phyloP scores from a whole-genome alignment of 2,329 filamentous ascomycete genomes.

The Cercospora canescens region DNA sequence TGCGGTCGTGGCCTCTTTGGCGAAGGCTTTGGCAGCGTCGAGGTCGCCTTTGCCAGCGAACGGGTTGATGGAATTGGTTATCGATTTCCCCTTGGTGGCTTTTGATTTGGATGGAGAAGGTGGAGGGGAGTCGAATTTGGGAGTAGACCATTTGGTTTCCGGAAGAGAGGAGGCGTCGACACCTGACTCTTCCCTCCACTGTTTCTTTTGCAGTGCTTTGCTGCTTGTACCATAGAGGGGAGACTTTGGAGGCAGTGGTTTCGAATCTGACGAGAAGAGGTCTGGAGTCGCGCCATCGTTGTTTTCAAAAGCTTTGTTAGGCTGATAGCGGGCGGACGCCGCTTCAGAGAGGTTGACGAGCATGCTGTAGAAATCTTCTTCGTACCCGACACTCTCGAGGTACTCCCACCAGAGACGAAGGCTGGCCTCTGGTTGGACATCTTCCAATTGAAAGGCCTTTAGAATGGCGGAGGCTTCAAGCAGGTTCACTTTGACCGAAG shows the following conservation, averaged over 20 bases:
- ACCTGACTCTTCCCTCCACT: neutral
- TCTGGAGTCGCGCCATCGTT: neutral
- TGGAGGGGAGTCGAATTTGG: neutral
- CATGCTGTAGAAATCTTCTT: constrained; percentile 43
- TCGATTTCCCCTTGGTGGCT: neutral
- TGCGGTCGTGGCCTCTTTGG: neutral
- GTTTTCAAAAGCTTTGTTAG: neutral
- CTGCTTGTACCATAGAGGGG: neutral
- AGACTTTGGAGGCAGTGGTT: neutral
- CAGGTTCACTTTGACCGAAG: constrained; percentile 36
- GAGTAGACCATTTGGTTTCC: neutral
- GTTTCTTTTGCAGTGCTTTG: constrained; percentile 5
- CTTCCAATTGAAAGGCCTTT: constrained; percentile 42
- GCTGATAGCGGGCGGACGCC: neutral
- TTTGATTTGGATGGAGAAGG: neutral
- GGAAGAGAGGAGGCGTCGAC: neutral
- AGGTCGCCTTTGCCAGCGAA: neutral
- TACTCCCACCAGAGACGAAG: constrained; percentile 52
- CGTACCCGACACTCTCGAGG: constrained; percentile 45
- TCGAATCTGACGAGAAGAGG: neutral
- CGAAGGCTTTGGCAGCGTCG: neutral
- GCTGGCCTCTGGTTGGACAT: constrained; percentile 40
- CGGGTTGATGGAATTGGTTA: neutral
- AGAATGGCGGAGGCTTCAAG: constrained; percentile 42
- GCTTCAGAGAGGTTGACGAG: constrained; percentile 33